Percentiles rank a stretch among this genome's conserved stretches.
These are phyloP conservation scores for Xylaria sp. DNA, from an alignment of 2,329 filamentous ascomycete species.

Conservation along the genomic window DNA sequence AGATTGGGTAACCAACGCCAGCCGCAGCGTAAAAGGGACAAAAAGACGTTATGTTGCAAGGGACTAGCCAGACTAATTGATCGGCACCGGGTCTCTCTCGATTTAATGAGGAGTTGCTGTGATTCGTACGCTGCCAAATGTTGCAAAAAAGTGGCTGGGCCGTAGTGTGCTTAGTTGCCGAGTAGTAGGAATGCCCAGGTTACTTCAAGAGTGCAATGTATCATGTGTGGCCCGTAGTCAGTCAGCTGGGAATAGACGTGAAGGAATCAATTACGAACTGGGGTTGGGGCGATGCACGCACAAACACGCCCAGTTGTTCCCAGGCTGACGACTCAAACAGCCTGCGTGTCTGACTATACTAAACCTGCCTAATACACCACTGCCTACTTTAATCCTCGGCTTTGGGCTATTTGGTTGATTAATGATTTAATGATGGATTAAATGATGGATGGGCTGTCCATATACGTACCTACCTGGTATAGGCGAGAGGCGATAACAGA, in stretches of 20 bases:
- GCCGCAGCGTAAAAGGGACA: background rate
- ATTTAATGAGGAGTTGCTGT: slow-evolving; percentile 14
- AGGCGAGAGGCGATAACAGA: slow-evolving; percentile 6
- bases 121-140: slow-evolving; percentile 15
- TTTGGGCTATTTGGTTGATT: slow-evolving; percentile 3
- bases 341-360: slow-evolving; percentile 20
- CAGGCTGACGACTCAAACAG: slow-evolving; percentile 19
- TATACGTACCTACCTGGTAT: background rate
- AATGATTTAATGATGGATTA: background rate
- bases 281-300: slow-evolving; percentile 20
- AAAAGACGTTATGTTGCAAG: background rate
- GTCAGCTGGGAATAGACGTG: background rate
- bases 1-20: background rate
- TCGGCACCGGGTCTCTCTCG: slow-evolving; percentile 21
- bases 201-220: no score
- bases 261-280: slow-evolving; percentile 25
- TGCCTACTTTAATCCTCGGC: background rate
- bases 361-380: background rate
- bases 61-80: slow-evolving; percentile 12
- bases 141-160: slow-evolving; percentile 14
- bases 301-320: slow-evolving; percentile 15
- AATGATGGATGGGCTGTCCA: background rate
- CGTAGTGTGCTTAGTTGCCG: no score
- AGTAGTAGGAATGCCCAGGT: background rate
- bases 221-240: background rate